Evolutionary conservation across 805 yeast genomes (phyloP), one percentile per base, ranked within the genome.

Genomic region (Maudiozyma saulgeensis): DNA sequence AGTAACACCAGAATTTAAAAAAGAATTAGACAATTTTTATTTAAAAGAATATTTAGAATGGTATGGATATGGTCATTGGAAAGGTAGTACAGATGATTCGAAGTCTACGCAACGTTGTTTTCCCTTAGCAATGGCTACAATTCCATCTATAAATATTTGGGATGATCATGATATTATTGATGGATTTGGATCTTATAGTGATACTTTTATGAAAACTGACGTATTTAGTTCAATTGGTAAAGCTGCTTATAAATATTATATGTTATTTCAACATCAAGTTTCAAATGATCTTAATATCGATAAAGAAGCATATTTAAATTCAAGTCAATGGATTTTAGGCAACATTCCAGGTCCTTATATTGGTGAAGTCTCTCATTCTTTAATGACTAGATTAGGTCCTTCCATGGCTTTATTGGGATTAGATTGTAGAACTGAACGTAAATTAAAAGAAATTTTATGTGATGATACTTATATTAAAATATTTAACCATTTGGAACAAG

Each of bases 101-200:
- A 72, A 72, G 43, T 83, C 95, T 1, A 63, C 78, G 37, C 95
- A 89, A 64, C 53, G 75, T 1, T 70, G 81, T 46, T 82, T 80
- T 57, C 93, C 96, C 1, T 62, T 78, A 37, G 87, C 97, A 3
- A 68, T 85, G 72, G 81, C 95, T 0, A 79, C 80, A 44, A 90
- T 91, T 53, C 98, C 99, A 6, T 77, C 84, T 35, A 74, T 91
- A 48, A 91, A 90, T 65, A 79, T 91, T 32, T 90, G 72, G 68
- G 99, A 91, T 66, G 99, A 91, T 65, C 99, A 91, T 68, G 98
- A 93, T 65, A 87, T 91, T 47, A 90, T 93, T 56, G 99, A 91
- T 63, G 99, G 98, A 2, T 91, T 80, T 68, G 99, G 98, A 2
- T 86, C 96, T 0, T 91, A 91, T 65, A 73, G 75, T 45, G 85